Percentiles rank a stretch among this genome's conserved stretches.
Evolutionary conservation across 306 rosid species (phyloP).

Genomic region (Malus sylvestris): DNA sequence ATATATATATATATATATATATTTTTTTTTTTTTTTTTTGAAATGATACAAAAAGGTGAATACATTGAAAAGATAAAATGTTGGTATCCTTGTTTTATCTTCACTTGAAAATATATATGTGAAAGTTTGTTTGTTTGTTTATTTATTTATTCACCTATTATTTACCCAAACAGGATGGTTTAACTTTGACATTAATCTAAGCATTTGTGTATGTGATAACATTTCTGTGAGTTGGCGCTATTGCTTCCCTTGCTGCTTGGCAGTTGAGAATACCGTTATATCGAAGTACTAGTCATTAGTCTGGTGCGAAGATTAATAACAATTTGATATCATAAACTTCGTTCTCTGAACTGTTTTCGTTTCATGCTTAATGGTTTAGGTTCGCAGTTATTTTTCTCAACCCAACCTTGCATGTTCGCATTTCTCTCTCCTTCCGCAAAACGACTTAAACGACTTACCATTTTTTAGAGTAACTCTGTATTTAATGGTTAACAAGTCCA

Average conservation of each 20-base stretch:
- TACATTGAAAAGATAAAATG: slow-evolving; percentile 1
- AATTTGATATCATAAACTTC: too few species aligned
- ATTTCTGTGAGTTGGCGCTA: not conserved
- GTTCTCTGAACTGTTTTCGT: too few species aligned
- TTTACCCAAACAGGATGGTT: not conserved
- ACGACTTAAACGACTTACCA: too few species aligned
- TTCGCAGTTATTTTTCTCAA: too few species aligned
- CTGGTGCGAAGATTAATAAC: not conserved
- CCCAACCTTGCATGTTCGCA: too few species aligned
- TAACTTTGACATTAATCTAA: not conserved
- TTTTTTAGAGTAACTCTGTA: too few species aligned
- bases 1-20: not conserved
- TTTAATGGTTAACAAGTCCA: too few species aligned
- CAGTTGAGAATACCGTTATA: not conserved
- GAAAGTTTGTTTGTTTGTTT: not conserved
- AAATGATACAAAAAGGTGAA: slow-evolving; percentile 4
- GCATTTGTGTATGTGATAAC: not conserved
- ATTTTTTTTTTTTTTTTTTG: not conserved
- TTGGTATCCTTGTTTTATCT: not conserved
- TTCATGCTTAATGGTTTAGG: too few species aligned
- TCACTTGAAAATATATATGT: not conserved
- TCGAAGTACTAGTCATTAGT: too few species aligned
- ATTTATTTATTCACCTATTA: not conserved
- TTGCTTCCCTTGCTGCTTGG: not conserved
- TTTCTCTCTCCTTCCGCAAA: too few species aligned